phyloP scores from a whole-genome alignment of 805 yeast genomes.

The Yarrowia sp. region DNA sequence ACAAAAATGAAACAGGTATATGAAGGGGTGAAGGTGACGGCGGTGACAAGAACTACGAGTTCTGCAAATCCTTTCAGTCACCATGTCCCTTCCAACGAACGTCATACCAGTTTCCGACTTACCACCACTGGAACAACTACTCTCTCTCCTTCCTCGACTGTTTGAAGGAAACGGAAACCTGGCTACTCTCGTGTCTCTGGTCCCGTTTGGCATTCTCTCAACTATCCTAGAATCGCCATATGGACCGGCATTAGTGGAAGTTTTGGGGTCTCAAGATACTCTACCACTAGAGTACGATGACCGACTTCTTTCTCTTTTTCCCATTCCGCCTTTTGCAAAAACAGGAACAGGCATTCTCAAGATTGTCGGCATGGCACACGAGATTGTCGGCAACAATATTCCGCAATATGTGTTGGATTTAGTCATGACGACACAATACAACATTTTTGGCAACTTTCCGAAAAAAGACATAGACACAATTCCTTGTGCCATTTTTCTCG shows the following conservation, averaged over 20 bases:
- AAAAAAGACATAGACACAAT: conserved; percentile 47
- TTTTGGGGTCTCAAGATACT: neutral
- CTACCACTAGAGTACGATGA: neutral
- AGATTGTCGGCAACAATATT: neutral
- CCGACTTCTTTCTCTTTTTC: neutral
- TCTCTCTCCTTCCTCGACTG: neutral
- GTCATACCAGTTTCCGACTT: neutral
- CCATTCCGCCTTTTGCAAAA: neutral
- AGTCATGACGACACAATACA: conserved; percentile 34
- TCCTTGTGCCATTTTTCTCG: conserved; percentile 57
- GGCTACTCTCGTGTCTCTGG: neutral
- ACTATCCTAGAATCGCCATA: neutral
- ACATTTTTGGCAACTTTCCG: conserved; percentile 64
- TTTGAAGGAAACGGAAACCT: conserved; percentile 12
- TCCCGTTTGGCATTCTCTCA: neutral
- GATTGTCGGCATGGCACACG: neutral
- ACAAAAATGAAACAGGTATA: too few relatives aligned
- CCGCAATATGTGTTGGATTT: neutral
- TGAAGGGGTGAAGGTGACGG: too few relatives aligned
- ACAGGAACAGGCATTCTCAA: conserved; percentile 8
- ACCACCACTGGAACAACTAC: neutral
- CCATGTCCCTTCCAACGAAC: neutral
- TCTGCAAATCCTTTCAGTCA: too few relatives aligned
- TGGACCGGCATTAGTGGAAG: neutral
- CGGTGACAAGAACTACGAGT: too few relatives aligned